Evolutionary conservation across 2,329 filamentous ascomycete genomes (phyloP), one percentile per base, ranked within the genome.

Genomic region (Oidium heveae): DNA sequence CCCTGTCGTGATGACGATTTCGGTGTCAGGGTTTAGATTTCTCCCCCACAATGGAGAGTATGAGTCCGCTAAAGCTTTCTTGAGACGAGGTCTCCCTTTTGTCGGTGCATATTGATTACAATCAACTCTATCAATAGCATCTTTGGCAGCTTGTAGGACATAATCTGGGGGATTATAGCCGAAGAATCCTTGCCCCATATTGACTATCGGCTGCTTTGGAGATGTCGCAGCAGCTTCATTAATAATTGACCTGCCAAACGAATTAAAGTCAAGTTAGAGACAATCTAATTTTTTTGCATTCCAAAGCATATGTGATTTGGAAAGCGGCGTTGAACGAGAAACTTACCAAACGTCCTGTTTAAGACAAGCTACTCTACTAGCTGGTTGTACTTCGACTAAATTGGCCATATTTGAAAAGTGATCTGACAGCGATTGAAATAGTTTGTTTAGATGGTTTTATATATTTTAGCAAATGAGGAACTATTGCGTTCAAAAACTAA

Each of bases 21-120:
- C 91, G 1, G 82, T 94, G 39, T 94, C 86, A 0, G 89, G 86
- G 66, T 98, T 74, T 47, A 98, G 68, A 58, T 75, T 72, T 54
- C 84, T 78, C 37, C 86, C 86, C 72, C 93, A 96, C 67, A 82
- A 82, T 0, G 87, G 86, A 15, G 86, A 84, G 70, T 98, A 98
- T 22, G 91, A 84, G 63, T 94, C 80, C 2, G 91, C 85, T 63
- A 98, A 81, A 53, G 91, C 91, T 72, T 96, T 86, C 74, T 82
- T 89, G 64, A 98, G 74, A 55, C 89, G 77, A 44, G 91, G 89
- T 7, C 89, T 80, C 57, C 91, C 91, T 74, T 87, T 91, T 20
- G 91, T 95, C 2, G 88, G 91, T 22, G 87, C 89, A 74, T 98
- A 98, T 72, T 98, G 91, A 68, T 98, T 98, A 75, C 89, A 95